Evolutionary conservation across 306 rosid genomes (phyloP), one percentile per base, ranked within the genome.

Genomic region (Macrotyloma uniflorum): DNA sequence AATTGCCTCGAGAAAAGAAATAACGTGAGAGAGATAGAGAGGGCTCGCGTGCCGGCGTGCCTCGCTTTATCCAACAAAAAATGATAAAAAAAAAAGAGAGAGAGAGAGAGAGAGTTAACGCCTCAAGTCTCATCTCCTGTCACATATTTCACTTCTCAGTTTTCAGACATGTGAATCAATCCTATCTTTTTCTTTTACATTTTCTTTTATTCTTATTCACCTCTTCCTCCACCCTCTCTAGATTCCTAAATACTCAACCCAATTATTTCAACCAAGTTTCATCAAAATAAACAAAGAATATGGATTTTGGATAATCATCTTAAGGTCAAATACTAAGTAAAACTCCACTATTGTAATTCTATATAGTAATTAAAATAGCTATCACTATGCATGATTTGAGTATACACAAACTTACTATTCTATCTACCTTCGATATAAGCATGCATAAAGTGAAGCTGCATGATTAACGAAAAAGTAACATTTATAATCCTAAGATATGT

Each of bases 31-130:
- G 8, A 2, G 20, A 67, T 22, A 0, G 18, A 72, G 10, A 79
- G 84, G 74, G 18, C 67, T 82, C 82, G 93, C 93, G 93, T 87
- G 90, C 95, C 84, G 87, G 92, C 93, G 88, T 93, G 96, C 96
- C 84, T 61, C 75, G 80, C 88, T 85, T 87, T 89, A 28, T 50
- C 80, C 83, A 75, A 68, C 88, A 78, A 63, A 82, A 84, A 79
- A 77, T 75, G 67, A 33, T 67, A 32, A 75, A 78, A 64, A 26
- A 26, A 26, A 26, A 26, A 26, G 0, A 30, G 20, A 42, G 24
- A 16, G 76, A 20, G 38, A 78, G 76, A 22, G 73, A 38, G 72
- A n/a, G n/a, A n/a, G n/a, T n/a, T n/a, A n/a, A n/a, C n/a, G n/a
- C n/a, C n/a, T n/a, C n/a, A n/a, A 80, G 86, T 76, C 78, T 50